phyloP scores from a whole-genome alignment of 2,329 filamentous ascomycete species.

The Leptographium galeiforme region DNA sequence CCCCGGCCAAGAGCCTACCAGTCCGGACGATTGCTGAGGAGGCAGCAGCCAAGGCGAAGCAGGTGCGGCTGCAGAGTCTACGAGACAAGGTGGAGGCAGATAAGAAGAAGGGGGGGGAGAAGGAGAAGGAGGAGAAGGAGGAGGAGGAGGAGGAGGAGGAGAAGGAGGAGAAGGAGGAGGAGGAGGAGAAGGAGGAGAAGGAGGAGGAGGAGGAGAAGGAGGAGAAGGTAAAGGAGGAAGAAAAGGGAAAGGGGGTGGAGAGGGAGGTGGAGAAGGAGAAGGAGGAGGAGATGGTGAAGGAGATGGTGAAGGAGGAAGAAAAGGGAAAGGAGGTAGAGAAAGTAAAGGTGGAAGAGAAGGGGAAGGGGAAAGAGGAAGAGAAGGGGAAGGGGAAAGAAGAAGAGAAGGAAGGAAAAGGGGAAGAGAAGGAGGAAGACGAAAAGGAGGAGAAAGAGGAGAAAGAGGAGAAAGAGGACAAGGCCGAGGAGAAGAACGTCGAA shows the following conservation, averaged over 20 bases:
- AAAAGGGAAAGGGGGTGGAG: background rate
- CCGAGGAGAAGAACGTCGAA: background rate
- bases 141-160: constrained; percentile 1
- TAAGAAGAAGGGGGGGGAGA: constrained; percentile 9
- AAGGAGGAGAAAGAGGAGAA: background rate
- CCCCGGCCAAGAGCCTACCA: constrained; percentile 21
- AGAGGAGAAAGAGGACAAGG: background rate
- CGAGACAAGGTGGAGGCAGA: constrained; percentile 33
- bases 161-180: background rate
- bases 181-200: background rate
- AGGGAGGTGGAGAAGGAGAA: background rate
- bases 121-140: constrained; percentile 9
- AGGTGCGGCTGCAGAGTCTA: constrained; percentile 38
- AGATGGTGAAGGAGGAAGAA: background rate
- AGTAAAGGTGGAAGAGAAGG: background rate
- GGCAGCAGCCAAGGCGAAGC: constrained; percentile 50
- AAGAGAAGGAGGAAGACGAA: background rate
- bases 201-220: background rate
- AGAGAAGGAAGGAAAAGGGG: constrained; percentile 7
- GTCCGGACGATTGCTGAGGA: constrained; percentile 49
- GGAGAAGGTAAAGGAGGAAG: background rate
- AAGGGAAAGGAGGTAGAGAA: background rate
- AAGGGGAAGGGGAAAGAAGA: constrained; percentile 2
- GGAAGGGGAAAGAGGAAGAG: constrained; percentile 2
- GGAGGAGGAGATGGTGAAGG: background rate